Conservation (phyloP, 495 filamentous ascomycete species). For the Penicillium argentinense region DNA sequence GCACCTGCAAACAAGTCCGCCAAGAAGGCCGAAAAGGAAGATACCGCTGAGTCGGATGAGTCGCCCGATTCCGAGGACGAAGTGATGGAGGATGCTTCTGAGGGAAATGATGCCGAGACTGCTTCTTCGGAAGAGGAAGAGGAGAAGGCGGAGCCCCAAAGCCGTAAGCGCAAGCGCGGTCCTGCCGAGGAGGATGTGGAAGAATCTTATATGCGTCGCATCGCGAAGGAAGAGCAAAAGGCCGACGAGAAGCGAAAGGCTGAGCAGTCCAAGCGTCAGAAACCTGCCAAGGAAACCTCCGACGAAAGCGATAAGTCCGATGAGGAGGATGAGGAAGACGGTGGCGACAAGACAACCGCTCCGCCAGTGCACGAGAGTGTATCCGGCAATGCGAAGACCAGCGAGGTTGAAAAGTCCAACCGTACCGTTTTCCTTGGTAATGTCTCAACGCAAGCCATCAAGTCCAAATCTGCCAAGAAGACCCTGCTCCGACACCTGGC, state of each 20-base stretch:
- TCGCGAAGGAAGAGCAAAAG: constrained; percentile 59
- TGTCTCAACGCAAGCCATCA: constrained; percentile 77
- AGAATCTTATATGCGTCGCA: constrained; percentile 71
- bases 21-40: constrained; percentile 26
- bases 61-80: constrained; percentile 42
- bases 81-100: constrained; percentile 45
- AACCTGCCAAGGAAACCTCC: constrained; percentile 10
- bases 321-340: constrained; percentile 15
- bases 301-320: constrained; percentile 16
- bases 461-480: constrained; percentile 76
- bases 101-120: constrained; percentile 29
- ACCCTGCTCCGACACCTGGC: constrained; percentile 65
- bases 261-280: constrained; percentile 28
- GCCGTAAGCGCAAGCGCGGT: constrained; percentile 76
- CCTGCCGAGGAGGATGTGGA: constrained; percentile 75
- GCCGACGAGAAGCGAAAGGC: constrained; percentile 41
- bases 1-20: constrained; percentile 8
- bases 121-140: no score
- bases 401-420: constrained; percentile 78
- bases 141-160: constrained; percentile 40
- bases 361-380: constrained; percentile 60
- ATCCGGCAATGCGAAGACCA: constrained; percentile 33
- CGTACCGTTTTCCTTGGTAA: constrained; percentile 95
- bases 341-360: constrained; percentile 23
- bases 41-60: constrained; percentile 39